Base-by-base conservation (phyloP, 2,329 filamentous ascomycete genomes). In the Cytospora schulzeri region DNA sequence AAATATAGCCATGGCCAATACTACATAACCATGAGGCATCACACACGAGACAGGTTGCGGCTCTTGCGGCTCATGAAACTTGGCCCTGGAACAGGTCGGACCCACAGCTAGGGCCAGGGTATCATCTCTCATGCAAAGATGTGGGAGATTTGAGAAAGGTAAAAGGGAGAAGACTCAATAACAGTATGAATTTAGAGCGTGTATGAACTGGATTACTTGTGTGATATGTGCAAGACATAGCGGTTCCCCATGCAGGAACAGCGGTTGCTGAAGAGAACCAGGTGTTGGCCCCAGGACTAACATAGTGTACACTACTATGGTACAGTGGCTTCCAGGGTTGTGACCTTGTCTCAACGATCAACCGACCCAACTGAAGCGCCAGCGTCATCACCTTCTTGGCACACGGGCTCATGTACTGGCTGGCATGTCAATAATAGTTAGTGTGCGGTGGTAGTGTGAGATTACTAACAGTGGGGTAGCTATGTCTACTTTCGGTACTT, bases 1-100 rank as follows among this genome's bases (percentile, higher is more conserved):
- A 62, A 62, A 41, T 56, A 62, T 62, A 56, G 59, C 28, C 28
- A 50, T n/a, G 22, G 52, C 45, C 61, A 26, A 28, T 19, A 35
- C 15, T 33, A 26, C 33, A 35, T 35, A 26, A 31, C 41, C 24
- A 6, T 45, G 55, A 48, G 15, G 56, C 22, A 58, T 17, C 24
- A 38, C 24, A 41, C 33, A 54, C 62, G 62, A 63, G 59, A 63
- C 62, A 63, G 62, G 48, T 48, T 54, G 55, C 56, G 55, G 38
- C 31, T 38, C 22, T 38, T 22, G 33, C 29, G 31, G 35, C 48
- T 63, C 55, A 54, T 63, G 62, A 63, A 63, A 63, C 62, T 29
- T 29, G 55, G 56, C 33, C 55, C 33, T 63, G 62, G 62, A 48
- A 41, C 60, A 41, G 48, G 54, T 38, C 45, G 45, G 60, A 38